Evolutionary conservation across 768 basidiomycete genomes (phyloP), one percentile per base, ranked within the genome.

Genomic region (Lentinula sp.): DNA sequence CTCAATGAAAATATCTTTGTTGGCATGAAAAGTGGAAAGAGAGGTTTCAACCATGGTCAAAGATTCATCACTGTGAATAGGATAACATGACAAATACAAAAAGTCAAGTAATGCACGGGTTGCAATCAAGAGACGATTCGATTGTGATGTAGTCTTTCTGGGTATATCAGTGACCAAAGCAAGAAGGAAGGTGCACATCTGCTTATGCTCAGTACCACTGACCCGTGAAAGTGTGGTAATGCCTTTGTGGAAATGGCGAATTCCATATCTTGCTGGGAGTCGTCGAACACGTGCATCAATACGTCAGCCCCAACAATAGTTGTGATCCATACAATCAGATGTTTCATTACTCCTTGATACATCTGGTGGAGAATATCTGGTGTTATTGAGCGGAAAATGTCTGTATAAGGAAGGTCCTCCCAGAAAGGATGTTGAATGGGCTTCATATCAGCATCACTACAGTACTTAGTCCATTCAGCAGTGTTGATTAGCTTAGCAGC

Each of bases 1-100:
- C 16, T 62, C 59, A 13, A 73, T 46, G 49, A 77, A 74, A 8
- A 70, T 63, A 1, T 65, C 36, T 57, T 77, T 76, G 64, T 74
- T 63, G 6, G 50, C 48, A 54, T 79, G 77, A 53, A 77, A 79
- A 2, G 23, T 33, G 2, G 49, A 10, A 2, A 76, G 66, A 0
- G 69, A 65, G 0, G 59, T 49, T 3, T 64, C 37, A 0, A 79
- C 42, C 1, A 41, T 32, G 0, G 23, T 28, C 1, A 78, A 68
- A 1, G 70, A 72, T 10, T 63, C 48, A 0, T 62, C 49, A 0
- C 67, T 62, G 23, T 23, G 23, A 23, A 23, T 23, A 23, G 23
- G 23, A 23, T 23, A 23, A 23, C 23, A 23, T 23, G 23, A 23
- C 23, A 23, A 23, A 23, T 23, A 23, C 23, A 23, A 3, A 23